Percentiles rank a stretch among this genome's conserved stretches.
Evolutionary conservation across 768 basidiomycete species (phyloP).

Genomic region (Tulasnella sp.): DNA sequence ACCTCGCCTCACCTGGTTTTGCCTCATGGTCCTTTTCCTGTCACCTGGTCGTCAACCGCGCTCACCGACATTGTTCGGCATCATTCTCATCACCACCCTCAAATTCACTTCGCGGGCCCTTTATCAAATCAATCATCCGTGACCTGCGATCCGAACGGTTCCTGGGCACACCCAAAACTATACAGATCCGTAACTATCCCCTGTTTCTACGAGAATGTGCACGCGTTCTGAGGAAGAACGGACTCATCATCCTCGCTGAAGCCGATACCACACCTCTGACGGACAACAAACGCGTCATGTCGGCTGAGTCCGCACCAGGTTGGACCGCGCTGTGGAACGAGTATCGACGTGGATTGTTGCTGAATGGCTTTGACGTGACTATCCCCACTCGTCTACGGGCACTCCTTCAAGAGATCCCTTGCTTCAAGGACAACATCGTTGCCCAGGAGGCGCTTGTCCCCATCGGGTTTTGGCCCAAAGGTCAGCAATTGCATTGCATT

Average conservation of each 20-base stretch:
- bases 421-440: slow-evolving; percentile 44
- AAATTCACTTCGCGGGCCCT: neutral
- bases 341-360: slow-evolving; percentile 43
- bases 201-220: slow-evolving; percentile 48
- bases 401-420: slow-evolving; percentile 37
- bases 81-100: slow-evolving; percentile 1
- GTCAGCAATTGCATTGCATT: neutral
- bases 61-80: slow-evolving; percentile 7
- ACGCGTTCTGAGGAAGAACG: slow-evolving; percentile 59
- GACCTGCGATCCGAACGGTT: neutral
- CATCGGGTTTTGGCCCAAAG: slow-evolving; percentile 35
- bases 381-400: slow-evolving; percentile 46
- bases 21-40: neutral
- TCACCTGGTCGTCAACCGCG: neutral
- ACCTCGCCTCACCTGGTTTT: slow-evolving; percentile 16
- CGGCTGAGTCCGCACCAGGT: slow-evolving; percentile 33
- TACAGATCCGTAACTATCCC: slow-evolving; percentile 52
- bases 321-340: slow-evolving; percentile 58
- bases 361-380: slow-evolving; percentile 43
- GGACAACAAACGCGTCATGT: slow-evolving; percentile 31
- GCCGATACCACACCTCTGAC: slow-evolving; percentile 43
- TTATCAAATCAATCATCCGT: slow-evolving; percentile 12
- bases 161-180: neutral
- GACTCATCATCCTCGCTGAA: slow-evolving; percentile 56
- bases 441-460: slow-evolving; percentile 50